Conservation (phyloP, 208 protist species). For the Acanthamoeba quina region DNA sequence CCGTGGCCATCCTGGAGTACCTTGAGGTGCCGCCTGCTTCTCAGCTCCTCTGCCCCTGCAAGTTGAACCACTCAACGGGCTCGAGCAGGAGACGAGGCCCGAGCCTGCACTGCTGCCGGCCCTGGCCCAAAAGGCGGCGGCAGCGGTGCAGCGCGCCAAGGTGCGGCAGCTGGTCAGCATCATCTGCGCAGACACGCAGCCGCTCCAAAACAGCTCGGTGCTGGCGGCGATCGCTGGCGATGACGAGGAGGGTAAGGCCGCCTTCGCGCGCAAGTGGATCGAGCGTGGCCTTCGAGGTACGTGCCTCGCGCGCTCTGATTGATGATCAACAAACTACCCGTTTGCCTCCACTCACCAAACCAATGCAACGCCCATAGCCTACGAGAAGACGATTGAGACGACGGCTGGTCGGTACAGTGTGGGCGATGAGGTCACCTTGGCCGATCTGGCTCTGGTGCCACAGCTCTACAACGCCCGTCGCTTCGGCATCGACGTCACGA, state of each 20-base stretch:
- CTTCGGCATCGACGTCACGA: slow-evolving; percentile 88
- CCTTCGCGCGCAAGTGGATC: slow-evolving; percentile 87
- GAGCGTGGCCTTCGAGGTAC: slow-evolving; percentile 82
- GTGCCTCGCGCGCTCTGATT: too few species aligned
- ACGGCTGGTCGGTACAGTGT: slow-evolving; percentile 89
- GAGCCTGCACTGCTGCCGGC: slow-evolving; percentile 77
- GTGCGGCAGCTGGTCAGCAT: slow-evolving; percentile 84
- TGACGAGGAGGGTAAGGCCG: slow-evolving; percentile 77
- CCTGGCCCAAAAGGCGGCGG: background rate
- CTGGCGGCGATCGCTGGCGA: slow-evolving; percentile 83
- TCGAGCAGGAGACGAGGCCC: slow-evolving; percentile 48
- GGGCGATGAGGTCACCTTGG: slow-evolving; percentile 90
- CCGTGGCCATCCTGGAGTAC: slow-evolving; percentile 92
- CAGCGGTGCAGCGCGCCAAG: slow-evolving; percentile 56
- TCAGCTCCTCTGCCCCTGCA: background rate
- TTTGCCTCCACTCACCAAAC: too few species aligned
- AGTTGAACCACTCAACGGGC: too few species aligned
- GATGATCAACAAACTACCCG: too few species aligned
- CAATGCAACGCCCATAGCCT: slow-evolving; percentile 1
- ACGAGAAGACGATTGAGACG: slow-evolving; percentile 82
- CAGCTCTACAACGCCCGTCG: slow-evolving; percentile 92
- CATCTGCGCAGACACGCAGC: slow-evolving; percentile 91
- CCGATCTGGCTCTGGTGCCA: slow-evolving; percentile 89
- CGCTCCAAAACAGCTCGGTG: slow-evolving; percentile 91
- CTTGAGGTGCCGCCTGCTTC: slow-evolving; percentile 80